Conservation (phyloP, 116 monocot genomes). For the Papilionanthe hybrid region DNA sequence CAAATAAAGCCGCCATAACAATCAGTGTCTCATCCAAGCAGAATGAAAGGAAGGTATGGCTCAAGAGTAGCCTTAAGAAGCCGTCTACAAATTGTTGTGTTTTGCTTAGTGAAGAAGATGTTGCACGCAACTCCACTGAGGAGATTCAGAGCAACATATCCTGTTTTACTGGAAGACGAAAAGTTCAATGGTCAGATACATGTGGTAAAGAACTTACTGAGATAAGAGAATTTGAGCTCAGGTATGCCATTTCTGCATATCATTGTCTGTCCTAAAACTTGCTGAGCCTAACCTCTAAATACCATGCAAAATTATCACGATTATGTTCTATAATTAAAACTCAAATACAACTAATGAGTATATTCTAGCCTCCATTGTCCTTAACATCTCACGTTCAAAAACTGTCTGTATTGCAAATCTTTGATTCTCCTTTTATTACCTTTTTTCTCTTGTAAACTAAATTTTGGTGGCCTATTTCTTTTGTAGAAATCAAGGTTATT, state of each 20-base stretch:
- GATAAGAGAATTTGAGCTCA: constrained; percentile 75
- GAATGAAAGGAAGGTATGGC: constrained; percentile 19
- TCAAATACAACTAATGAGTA: neutral
- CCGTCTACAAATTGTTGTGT: constrained; percentile 13
- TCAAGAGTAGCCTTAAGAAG: constrained; percentile 64
- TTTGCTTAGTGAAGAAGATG: constrained; percentile 14
- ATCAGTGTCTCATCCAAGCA: constrained; percentile 12
- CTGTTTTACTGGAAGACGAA: constrained; percentile 42
- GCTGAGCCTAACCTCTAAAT: neutral
- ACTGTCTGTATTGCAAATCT: neutral
- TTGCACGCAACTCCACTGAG: constrained; percentile 15
- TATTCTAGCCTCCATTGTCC: neutral
- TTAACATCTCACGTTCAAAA: neutral
- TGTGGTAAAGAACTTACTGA: constrained; percentile 66
- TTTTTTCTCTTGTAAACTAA: neutral
- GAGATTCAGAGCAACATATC: constrained; percentile 21
- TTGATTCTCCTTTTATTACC: neutral
- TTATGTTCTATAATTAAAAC: neutral
- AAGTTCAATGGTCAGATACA: constrained; percentile 85
- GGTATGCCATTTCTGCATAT: constrained; percentile 26
- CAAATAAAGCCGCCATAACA: constrained; percentile 10
- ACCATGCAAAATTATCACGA: neutral
- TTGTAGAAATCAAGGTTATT: neutral
- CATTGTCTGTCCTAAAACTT: neutral
- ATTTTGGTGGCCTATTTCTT: neutral